These are phyloP conservation scores for Haplosporangium gracile DNA, from an alignment of 192 early-diverging fungal species.

Conservation along the genomic window DNA sequence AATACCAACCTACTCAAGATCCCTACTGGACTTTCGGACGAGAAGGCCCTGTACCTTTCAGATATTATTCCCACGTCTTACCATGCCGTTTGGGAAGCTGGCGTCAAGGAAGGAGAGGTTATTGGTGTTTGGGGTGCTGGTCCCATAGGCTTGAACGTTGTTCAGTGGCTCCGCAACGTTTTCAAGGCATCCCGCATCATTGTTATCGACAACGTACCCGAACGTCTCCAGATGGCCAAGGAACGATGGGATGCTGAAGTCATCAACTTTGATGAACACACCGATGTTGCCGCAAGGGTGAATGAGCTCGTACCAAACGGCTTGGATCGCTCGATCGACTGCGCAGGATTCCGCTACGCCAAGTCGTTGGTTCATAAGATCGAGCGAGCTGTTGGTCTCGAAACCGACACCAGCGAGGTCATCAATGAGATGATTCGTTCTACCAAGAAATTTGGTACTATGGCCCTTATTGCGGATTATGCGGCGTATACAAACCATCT, in stretches of 20 bases:
- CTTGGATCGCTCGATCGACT: conserved; percentile 65
- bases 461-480: conserved; percentile 68
- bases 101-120: conserved; percentile 58
- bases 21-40: conserved; percentile 57
- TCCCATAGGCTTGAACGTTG: conserved; percentile 62
- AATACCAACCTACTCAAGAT: conserved; percentile 65
- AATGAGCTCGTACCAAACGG: conserved; percentile 56
- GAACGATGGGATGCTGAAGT: conserved; percentile 41
- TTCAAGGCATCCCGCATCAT: conserved; percentile 60
- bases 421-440: conserved; percentile 59
- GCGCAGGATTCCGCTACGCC: conserved; percentile 68
- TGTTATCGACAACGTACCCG: conserved; percentile 56
- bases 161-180: conserved; percentile 40
- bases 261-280: conserved; percentile 47
- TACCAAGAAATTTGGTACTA: conserved; percentile 60
- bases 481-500: conserved; percentile 57
- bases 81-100: conserved; percentile 55
- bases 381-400: conserved; percentile 57
- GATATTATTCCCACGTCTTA: conserved; percentile 65
- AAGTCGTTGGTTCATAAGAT: conserved; percentile 59
- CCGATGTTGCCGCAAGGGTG: conserved; percentile 48
- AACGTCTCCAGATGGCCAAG: conserved; percentile 48
- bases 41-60: conserved; percentile 63
- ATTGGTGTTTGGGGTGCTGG: conserved; percentile 70
- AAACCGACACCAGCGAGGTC: conserved; percentile 65